Conservation (phyloP, 1,284 basidiomycete genomes). For the Papiliotrema terrestris region DNA sequence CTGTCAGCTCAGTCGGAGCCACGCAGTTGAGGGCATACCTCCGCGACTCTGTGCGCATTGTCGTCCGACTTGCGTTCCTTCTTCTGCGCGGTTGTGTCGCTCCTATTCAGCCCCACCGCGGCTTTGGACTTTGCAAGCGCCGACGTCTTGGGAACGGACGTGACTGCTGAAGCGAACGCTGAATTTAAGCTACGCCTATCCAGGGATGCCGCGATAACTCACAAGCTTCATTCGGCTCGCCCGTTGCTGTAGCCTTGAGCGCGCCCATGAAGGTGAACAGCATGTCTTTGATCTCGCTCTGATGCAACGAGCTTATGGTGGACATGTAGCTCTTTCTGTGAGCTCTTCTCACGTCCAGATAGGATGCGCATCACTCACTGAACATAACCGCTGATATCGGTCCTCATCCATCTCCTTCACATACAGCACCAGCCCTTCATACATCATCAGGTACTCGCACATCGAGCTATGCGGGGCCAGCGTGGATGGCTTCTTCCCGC, state of each 20-base stretch:
- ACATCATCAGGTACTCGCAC: constrained; percentile 78
- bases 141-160: constrained; percentile 21
- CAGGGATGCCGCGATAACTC: constrained; percentile 5
- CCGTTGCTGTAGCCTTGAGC: constrained; percentile 66
- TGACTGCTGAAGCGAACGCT: constrained; percentile 29
- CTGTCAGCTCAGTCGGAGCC: neutral
- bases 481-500: constrained; percentile 29
- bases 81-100: constrained; percentile 20
- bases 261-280: constrained; percentile 59
- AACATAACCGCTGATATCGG: constrained; percentile 78
- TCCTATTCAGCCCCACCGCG: constrained; percentile 29
- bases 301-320: constrained; percentile 73
- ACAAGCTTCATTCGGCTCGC: constrained; percentile 54
- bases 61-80: constrained; percentile 48
- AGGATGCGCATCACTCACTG: constrained; percentile 66
- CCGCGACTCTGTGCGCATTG: constrained; percentile 47
- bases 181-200: neutral
- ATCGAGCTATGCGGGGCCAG: constrained; percentile 65
- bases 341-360: neutral
- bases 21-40: constrained; percentile 52
- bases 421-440: constrained; percentile 87
- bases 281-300: constrained; percentile 71
- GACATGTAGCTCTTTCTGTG: constrained; percentile 75
- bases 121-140: constrained; percentile 38
- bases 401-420: constrained; percentile 91